Base-by-base conservation (phyloP, 2,329 filamentous ascomycete species). In the Talaromyces islandicus region DNA sequence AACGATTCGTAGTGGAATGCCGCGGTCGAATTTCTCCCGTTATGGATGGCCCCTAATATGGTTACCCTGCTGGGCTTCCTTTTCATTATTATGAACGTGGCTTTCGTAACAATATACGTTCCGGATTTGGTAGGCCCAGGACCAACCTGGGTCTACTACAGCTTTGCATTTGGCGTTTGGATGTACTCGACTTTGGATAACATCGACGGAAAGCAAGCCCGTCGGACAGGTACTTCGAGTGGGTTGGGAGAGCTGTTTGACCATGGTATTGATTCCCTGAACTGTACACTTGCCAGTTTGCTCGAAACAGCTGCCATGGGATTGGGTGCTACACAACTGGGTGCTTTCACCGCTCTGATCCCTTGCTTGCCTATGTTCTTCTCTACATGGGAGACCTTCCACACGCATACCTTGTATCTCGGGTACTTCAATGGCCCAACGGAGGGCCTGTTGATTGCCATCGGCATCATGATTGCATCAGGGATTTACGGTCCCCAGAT, bases 121-220 rank as follows among this genome's bases (percentile, higher is more conserved):
- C 94, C 94, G 63, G 92, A 97, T 77, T 81, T 97, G 53, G 84
- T 93, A 53, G 93, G 94, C 72, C 92, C 92, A 67, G 91, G 88
- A 21, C 92, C 92, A 9, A 83, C 88, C 69, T 97, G 94, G 93
- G 76, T 97, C 21, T 97, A 96, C 80, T 95, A 91, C 73, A 96
- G 91, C 77, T 97, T 97, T 75, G 93, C 92, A 1, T 85, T 96
- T 65, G 94, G 94, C 46, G 83, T 99, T 61, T 99, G 96, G 88
- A 94, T 96, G 90, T 96, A 97, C 77, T 95, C 94, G 68, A 99
- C 94, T 14, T 92, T 99, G 88, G 94, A 99, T 80, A 99, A 99
- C 75, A 89, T 97, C 65, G 94, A 99, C 75, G 94, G 94, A 67
- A 99, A 99, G 78, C 94, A 99, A 80, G 94, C 94, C 60, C 85